Percentiles rank a stretch among this genome's conserved stretches.
Conservation (phyloP, 2,329 filamentous ascomycete species). For the Cladobotryum protrusum region DNA sequence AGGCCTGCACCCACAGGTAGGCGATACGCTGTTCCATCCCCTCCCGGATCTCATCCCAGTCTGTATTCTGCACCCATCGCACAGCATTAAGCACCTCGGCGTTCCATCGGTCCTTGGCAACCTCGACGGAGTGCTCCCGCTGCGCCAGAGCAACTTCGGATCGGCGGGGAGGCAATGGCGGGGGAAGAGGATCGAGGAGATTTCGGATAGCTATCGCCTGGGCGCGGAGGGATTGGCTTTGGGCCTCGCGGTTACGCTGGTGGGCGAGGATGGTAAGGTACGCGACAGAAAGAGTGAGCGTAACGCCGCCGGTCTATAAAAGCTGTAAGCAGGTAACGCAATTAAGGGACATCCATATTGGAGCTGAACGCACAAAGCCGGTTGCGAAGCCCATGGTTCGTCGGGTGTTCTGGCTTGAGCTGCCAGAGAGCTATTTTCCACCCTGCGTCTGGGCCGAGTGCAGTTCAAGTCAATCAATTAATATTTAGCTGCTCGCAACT, state of each 20-base stretch:
- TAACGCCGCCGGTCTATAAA: constrained; percentile 64
- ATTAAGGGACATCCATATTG: not conserved
- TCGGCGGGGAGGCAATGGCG: constrained; percentile 43
- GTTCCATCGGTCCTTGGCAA: constrained; percentile 74
- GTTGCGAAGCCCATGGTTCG: constrained; percentile 62
- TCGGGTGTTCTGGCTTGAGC: constrained; percentile 1
- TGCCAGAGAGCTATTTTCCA: constrained; percentile 9
- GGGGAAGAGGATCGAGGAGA: constrained; percentile 44
- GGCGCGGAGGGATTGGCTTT: constrained; percentile 50
- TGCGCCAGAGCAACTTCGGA: constrained; percentile 46
- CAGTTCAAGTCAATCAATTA: no score
- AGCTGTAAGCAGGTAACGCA: constrained; percentile 6
- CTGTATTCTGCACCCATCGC: constrained; percentile 57
- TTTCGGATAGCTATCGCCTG: constrained; percentile 49
- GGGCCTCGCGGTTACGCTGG: constrained; percentile 57
- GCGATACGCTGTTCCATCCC: constrained; percentile 45
- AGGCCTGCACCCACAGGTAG: constrained; percentile 37
- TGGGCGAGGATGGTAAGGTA: constrained; percentile 68
- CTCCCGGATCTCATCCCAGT: constrained; percentile 59
- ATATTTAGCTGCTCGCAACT: constrained; percentile 1
- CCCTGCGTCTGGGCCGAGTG: no score
- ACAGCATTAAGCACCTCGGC: constrained; percentile 62
- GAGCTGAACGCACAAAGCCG: constrained; percentile 57
- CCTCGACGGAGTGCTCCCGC: constrained; percentile 53
- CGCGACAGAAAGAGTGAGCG: constrained; percentile 65